Evolutionary conservation across 2,329 filamentous ascomycete genomes (phyloP).

Genomic region (Fusarium sp.): DNA sequence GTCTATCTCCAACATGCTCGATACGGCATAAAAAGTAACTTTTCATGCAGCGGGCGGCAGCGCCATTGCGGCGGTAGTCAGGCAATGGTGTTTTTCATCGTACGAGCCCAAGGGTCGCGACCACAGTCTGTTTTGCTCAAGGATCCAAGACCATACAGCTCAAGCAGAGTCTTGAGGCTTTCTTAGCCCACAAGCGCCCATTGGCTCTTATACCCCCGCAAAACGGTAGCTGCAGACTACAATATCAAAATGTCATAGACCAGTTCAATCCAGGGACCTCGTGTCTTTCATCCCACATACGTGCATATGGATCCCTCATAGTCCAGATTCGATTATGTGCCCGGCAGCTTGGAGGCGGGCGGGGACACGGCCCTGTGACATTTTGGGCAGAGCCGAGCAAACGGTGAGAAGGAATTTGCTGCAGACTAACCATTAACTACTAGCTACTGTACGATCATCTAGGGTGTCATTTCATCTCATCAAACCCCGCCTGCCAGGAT

Average conservation of each 20-base stretch:
- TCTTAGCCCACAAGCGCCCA: constrained; percentile 11
- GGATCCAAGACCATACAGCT: constrained; percentile 29
- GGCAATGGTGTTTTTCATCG: constrained; percentile 38
- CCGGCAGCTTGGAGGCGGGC: constrained; percentile 40
- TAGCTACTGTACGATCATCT: constrained; percentile 41
- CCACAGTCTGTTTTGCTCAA: constrained; percentile 37
- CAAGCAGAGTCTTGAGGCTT: constrained; percentile 18
- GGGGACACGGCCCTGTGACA: constrained; percentile 36
- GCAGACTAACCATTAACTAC: constrained; percentile 13
- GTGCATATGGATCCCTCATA: constrained; percentile 15
- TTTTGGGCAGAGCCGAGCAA: constrained; percentile 37
- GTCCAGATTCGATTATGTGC: constrained; percentile 43
- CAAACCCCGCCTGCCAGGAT: constrained; percentile 37
- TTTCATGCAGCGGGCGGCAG: constrained; percentile 31
- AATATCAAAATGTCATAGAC: constrained; percentile 26
- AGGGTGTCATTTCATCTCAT: constrained; percentile 45
- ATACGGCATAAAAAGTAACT: constrained; percentile 41
- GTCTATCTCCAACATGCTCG: constrained; percentile 32
- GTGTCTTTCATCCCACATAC: constrained; percentile 13
- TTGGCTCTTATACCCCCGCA: constrained; percentile 23
- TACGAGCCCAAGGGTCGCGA: constrained; percentile 43
- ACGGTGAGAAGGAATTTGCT: constrained; percentile 35
- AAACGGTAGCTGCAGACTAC: constrained; percentile 21
- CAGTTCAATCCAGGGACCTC: constrained; percentile 17
- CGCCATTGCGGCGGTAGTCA: constrained; percentile 28